Conservation (phyloP, 441 rosid species). For the Hura crepitans region DNA sequence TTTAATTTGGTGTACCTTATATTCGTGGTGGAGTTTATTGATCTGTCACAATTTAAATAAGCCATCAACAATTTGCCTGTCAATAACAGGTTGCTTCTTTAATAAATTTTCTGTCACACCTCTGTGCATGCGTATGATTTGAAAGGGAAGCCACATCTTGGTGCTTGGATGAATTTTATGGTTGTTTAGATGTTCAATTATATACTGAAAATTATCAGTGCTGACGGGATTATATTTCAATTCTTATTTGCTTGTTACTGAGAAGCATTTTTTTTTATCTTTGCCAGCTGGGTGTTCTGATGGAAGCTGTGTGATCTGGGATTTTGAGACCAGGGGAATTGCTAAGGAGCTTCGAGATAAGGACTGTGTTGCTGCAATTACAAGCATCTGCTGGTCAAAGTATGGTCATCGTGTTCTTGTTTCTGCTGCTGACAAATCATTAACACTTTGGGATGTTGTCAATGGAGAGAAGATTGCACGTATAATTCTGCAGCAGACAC, state of each 20-base stretch:
- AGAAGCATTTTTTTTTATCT: neutral
- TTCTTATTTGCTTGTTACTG: neutral
- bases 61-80: neutral
- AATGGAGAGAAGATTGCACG: slow-evolving; percentile 64
- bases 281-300: slow-evolving; percentile 88
- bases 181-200: neutral
- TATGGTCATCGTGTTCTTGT: slow-evolving; percentile 84
- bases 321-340: slow-evolving; percentile 90
- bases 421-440: slow-evolving; percentile 90
- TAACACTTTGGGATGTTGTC: slow-evolving; percentile 84
- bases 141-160: neutral
- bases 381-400: slow-evolving; percentile 94
- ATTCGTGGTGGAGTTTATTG: too few relatives aligned
- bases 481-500: slow-evolving; percentile 64
- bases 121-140: neutral
- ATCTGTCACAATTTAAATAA: neutral
- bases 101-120: neutral
- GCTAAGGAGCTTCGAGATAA: slow-evolving; percentile 83
- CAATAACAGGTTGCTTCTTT: neutral
- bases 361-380: slow-evolving; percentile 69
- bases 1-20: too few relatives aligned
- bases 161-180: neutral
- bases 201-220: neutral
- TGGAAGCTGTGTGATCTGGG: slow-evolving; percentile 91
- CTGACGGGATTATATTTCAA: slow-evolving; percentile 2